Conservation (phyloP, 495 filamentous ascomycete genomes). For the Aspergillus wentii region DNA sequence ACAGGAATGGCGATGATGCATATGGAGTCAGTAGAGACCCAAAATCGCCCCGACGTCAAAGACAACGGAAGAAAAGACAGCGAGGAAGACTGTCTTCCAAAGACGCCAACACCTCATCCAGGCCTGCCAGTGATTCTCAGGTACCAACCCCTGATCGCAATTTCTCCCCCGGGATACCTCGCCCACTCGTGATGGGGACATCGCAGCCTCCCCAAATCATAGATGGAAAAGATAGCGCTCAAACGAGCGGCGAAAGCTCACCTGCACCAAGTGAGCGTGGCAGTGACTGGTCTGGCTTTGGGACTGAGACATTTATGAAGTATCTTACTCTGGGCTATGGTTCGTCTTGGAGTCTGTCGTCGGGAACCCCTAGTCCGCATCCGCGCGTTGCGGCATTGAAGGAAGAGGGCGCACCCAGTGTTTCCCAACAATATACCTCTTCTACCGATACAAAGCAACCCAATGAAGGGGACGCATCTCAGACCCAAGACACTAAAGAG, state of each 20-base stretch:
- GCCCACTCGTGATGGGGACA: slow-evolving; percentile 33
- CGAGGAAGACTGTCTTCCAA: slow-evolving; percentile 10
- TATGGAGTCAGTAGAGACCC: slow-evolving; percentile 80
- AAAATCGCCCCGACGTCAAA: slow-evolving; percentile 46
- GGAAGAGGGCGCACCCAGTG: slow-evolving; percentile 5
- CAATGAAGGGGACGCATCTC: background rate
- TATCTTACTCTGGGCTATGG: slow-evolving; percentile 60
- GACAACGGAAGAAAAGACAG: slow-evolving; percentile 24
- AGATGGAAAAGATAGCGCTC: slow-evolving; percentile 5
- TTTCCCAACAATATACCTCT: slow-evolving; percentile 3
- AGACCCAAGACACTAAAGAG: background rate
- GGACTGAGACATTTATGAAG: slow-evolving; percentile 49
- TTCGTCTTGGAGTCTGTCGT: slow-evolving; percentile 49
- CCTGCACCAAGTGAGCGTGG: slow-evolving; percentile 15
- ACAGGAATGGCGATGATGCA: slow-evolving; percentile 67
- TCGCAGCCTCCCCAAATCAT: slow-evolving; percentile 15
- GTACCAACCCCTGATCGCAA: slow-evolving; percentile 18
- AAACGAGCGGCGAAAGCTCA: slow-evolving; percentile 12
- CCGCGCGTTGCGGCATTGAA: slow-evolving; percentile 17
- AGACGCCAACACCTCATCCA: background rate
- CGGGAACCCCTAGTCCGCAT: slow-evolving; percentile 19
- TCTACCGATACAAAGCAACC: background rate
- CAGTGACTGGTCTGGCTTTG: slow-evolving; percentile 21
- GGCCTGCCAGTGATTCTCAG: slow-evolving; percentile 7
- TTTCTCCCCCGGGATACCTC: slow-evolving; percentile 40